Conservation (phyloP, 2,329 filamentous ascomycete genomes). For the Fusarium sp. region DNA sequence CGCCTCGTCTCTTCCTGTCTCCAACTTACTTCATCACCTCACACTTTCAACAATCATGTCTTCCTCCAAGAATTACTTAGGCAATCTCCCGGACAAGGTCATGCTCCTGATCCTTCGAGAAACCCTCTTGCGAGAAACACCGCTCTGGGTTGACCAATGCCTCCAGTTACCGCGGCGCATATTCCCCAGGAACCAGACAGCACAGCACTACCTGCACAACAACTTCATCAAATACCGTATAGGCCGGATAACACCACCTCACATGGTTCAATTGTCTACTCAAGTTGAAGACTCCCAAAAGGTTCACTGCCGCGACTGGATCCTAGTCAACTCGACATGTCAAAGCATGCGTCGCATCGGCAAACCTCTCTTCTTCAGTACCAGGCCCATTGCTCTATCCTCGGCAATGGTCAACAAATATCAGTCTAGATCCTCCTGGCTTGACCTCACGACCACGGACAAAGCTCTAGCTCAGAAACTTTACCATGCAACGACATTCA, state of each 20-base stretch:
- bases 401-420: constrained; percentile 2
- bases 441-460: neutral
- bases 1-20: too few species aligned
- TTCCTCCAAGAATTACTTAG: neutral
- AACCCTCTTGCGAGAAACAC: constrained; percentile 3
- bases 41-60: neutral
- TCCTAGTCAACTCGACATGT: constrained; percentile 14
- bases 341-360: constrained; percentile 9
- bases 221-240: too few species aligned
- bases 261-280: too few species aligned
- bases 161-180: neutral
- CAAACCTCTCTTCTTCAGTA: constrained; percentile 5
- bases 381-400: constrained; percentile 1
- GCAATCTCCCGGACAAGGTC: constrained; percentile 18
- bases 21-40: too few species aligned
- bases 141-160: constrained; percentile 12
- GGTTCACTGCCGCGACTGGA: constrained; percentile 13
- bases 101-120: constrained; percentile 16
- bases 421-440: neutral
- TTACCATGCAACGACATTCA: neutral
- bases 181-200: neutral
- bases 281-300: neutral
- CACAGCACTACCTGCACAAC: too few species aligned
- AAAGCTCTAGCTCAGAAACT: neutral
- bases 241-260: too few species aligned